Evolutionary conservation across 1,284 basidiomycete species (phyloP), one percentile per base, ranked within the genome.

Genomic region (Ceratobasidium sp.): DNA sequence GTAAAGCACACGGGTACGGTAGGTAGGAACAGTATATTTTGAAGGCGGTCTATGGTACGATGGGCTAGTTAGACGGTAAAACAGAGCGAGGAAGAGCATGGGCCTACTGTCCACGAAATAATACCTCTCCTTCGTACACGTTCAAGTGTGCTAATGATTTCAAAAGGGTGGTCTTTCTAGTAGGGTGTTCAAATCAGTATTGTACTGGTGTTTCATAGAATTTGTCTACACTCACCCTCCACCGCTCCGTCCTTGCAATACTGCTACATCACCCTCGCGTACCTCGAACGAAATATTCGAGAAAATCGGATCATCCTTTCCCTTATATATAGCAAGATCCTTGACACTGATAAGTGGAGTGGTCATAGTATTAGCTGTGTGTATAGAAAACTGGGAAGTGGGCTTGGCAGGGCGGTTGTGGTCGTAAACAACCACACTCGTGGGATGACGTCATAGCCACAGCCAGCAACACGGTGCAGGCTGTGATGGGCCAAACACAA

Each of bases 61-160:
- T 5, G 6, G 7, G 17, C n/a, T 54, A 54, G 12, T 62, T 4
- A 9, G 23, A 38, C 26, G 13, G n/a, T 20, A 7, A 20, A 68
- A 15, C 13, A 57, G 3, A 59, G 48, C 23, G 57, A 9, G 66
- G 38, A 56, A 28, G n/a, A 57, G 65, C n/a, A 15, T 54, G 38
- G 20, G 85, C 88, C 80, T 80, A 93, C 94, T 89, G 89, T 84
- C 92, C 94, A 81, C 88, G 85, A 81, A 92, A 91, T 4, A 89
- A 80, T 57, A 94, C 87, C 64, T 90, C 86, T 2, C 95, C 95
- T 3, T 87, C 85, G 82, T 94, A 94, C 3, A 93, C 84, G 79
- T 90, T 90, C 28, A 96, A 86, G 84, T 96, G 93, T 44, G 94
- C 90, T 33, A 96, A 87, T 81, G 94, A 95, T 84, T 95, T 96